Conservation (phyloP, 2,329 filamentous ascomycete genomes). For the Fonsecaea pedrosoi region DNA sequence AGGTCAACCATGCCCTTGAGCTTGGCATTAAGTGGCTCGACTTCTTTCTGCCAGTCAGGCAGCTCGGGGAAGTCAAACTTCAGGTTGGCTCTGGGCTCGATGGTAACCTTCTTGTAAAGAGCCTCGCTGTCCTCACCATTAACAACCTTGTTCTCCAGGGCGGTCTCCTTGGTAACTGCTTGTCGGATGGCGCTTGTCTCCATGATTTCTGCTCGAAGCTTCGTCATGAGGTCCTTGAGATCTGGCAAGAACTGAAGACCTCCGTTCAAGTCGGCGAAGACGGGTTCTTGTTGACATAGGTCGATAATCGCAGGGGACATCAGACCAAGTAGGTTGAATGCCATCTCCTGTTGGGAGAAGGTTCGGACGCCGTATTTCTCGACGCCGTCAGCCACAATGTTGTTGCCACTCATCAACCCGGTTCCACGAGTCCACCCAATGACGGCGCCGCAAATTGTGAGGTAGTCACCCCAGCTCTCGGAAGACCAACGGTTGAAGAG, state of each 20-base stretch:
- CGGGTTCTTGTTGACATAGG: slow-evolving; percentile 91
- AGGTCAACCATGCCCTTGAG: slow-evolving; percentile 99
- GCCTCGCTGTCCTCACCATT: slow-evolving; percentile 92
- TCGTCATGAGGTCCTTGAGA: slow-evolving; percentile 91
- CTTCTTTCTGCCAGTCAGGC: slow-evolving; percentile 88
- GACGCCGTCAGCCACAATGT: slow-evolving; percentile 94
- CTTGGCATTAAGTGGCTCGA: slow-evolving; percentile 84
- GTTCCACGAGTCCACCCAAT: slow-evolving; percentile 99
- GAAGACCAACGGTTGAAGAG: slow-evolving; percentile 99
- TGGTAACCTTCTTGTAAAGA: slow-evolving; percentile 90
- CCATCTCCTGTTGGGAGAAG: slow-evolving; percentile 99
- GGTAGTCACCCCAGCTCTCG: slow-evolving; percentile 95
- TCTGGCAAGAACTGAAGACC: slow-evolving; percentile 97
- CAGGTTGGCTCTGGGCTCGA: slow-evolving; percentile 95
- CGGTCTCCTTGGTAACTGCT: slow-evolving; percentile 92
- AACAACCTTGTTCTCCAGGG: slow-evolving; percentile 95
- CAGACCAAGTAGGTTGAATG: slow-evolving; percentile 94
- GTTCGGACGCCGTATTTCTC: slow-evolving; percentile 96
- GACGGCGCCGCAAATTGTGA: slow-evolving; percentile 96
- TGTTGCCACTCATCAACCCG: slow-evolving; percentile 97
- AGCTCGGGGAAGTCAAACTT: slow-evolving; percentile 94
- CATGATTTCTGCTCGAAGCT: slow-evolving; percentile 90
- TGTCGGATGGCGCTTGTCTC: slow-evolving; percentile 92
- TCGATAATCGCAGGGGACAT: slow-evolving; percentile 95
- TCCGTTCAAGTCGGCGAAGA: slow-evolving; percentile 96